These are phyloP conservation scores for Syncephalastrum contaminatum DNA, from an alignment of 371 early-diverging fungal genomes.

Conservation along the genomic window DNA sequence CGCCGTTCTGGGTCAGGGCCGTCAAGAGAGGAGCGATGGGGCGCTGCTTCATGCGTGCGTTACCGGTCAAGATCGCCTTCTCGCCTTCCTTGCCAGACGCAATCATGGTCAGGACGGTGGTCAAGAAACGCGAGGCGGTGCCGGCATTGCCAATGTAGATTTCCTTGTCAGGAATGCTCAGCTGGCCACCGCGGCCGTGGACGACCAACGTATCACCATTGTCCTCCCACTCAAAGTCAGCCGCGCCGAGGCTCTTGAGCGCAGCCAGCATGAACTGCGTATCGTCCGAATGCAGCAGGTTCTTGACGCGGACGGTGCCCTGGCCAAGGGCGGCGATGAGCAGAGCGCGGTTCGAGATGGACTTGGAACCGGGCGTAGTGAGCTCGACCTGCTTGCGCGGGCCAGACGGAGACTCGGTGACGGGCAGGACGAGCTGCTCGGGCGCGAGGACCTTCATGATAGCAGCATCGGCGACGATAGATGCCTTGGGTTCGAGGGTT, in stretches of 20 bases:
- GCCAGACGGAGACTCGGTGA: constrained; percentile 48
- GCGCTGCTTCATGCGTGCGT: constrained; percentile 96
- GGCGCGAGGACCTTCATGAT: constrained; percentile 83
- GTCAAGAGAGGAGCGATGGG: constrained; percentile 91
- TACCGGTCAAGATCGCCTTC: constrained; percentile 86
- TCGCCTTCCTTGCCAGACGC: constrained; percentile 38
- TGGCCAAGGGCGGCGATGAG: constrained; percentile 88
- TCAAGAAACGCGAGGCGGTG: constrained; percentile 95
- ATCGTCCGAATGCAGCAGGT: constrained; percentile 95
- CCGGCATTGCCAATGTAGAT: constrained; percentile 97
- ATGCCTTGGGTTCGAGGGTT: constrained; percentile 82
- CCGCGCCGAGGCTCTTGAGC: constrained; percentile 83
- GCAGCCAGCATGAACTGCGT: constrained; percentile 97
- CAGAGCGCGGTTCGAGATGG: constrained; percentile 95
- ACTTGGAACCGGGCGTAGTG: constrained; percentile 94
- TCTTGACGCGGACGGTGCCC: constrained; percentile 82
- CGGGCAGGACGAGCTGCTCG: constrained; percentile 72
- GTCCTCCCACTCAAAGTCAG: constrained; percentile 89
- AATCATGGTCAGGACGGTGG: constrained; percentile 83
- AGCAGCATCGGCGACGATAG: constrained; percentile 77
- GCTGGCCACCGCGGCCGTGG: constrained; percentile 72
- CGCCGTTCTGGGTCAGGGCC: constrained; percentile 81
- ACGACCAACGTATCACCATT: constrained; percentile 89
- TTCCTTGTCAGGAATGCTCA: constrained; percentile 76
- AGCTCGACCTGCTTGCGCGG: constrained; percentile 53